Percentiles rank a stretch among this genome's conserved stretches.
phyloP scores from a whole-genome alignment of 108 stramenopile genomes.

The Bacterosira constricta region DNA sequence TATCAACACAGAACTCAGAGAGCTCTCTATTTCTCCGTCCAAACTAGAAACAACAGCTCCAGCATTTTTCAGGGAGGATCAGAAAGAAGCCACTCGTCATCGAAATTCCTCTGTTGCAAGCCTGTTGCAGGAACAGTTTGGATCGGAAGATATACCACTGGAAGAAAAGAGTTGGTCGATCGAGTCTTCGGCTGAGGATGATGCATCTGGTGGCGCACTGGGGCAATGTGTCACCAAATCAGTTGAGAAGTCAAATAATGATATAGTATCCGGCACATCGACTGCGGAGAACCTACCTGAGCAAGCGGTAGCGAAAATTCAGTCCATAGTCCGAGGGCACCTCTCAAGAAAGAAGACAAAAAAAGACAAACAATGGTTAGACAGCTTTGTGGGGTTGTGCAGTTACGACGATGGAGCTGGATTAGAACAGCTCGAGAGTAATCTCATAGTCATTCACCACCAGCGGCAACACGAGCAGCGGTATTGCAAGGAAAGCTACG shows the following conservation, averaged over 20 bases:
- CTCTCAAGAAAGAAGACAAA: conserved; percentile 22
- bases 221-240: background rate
- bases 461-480: conserved; percentile 77
- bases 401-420: background rate
- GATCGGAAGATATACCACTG: conserved; percentile 45
- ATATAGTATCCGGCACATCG: no score
- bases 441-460: conserved; percentile 53
- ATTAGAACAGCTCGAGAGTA: conserved; percentile 48
- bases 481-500: conserved; percentile 76
- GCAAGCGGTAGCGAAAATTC: conserved; percentile 67
- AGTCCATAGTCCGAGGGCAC: conserved; percentile 64
- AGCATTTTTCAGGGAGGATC: conserved; percentile 66
- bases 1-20: conserved; percentile 64
- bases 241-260: background rate
- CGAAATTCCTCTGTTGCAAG: conserved; percentile 61
- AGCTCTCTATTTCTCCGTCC: conserved; percentile 76
- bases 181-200: background rate
- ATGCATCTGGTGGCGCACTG: no score
- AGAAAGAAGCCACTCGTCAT: background rate
- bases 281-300: conserved; percentile 57
- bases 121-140: conserved; percentile 56
- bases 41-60: conserved; percentile 79
- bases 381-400: conserved; percentile 78
- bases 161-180: conserved; percentile 34
- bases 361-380: conserved; percentile 41